These are phyloP conservation scores for Yamadazyma dendronema DNA, from an alignment of 1,139 yeast species.

Conservation along the genomic window DNA sequence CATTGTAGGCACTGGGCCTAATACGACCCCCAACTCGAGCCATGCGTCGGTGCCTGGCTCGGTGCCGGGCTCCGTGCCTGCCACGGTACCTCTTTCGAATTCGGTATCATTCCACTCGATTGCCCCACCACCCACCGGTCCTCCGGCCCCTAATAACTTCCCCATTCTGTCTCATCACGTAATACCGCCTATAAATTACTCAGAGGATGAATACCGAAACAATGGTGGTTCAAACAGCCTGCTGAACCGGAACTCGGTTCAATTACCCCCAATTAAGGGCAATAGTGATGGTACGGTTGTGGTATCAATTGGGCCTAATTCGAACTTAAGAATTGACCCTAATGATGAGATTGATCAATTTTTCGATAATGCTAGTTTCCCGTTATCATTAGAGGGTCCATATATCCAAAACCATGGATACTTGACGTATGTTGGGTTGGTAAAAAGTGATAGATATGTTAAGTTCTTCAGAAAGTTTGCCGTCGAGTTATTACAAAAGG, in stretches of 20 bases:
- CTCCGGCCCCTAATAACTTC: constrained; percentile 15
- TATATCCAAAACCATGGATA: constrained; percentile 43
- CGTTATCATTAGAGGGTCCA: constrained; percentile 39
- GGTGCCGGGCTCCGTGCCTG: constrained; percentile 1
- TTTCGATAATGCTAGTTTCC: constrained; percentile 37
- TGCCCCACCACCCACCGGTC: constrained; percentile 13
- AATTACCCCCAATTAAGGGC: constrained; percentile 11
- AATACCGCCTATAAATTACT: constrained; percentile 7
- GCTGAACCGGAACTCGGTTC: constrained; percentile 6
- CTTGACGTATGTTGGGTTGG: constrained; percentile 42
- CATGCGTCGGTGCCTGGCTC: background rate
- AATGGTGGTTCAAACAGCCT: background rate
- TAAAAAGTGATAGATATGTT: constrained; percentile 43
- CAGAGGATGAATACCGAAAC: constrained; percentile 4
- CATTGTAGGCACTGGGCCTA: background rate
- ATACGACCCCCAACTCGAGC: background rate
- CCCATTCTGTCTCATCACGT: constrained; percentile 12
- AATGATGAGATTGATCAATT: constrained; percentile 32
- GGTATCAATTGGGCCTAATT: constrained; percentile 39
- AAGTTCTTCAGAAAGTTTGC: constrained; percentile 39
- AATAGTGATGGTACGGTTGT: constrained; percentile 18
- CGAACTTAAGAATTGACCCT: constrained; percentile 34
- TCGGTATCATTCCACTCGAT: constrained; percentile 2
- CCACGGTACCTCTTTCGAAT: background rate
- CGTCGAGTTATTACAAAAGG: constrained; percentile 32